A percentile compares a stretch with the other conserved stretches of the same genome.
These are phyloP conservation scores for Fusarium lyarnte DNA, from an alignment of 2,329 filamentous ascomycete species.

Conservation along the genomic window DNA sequence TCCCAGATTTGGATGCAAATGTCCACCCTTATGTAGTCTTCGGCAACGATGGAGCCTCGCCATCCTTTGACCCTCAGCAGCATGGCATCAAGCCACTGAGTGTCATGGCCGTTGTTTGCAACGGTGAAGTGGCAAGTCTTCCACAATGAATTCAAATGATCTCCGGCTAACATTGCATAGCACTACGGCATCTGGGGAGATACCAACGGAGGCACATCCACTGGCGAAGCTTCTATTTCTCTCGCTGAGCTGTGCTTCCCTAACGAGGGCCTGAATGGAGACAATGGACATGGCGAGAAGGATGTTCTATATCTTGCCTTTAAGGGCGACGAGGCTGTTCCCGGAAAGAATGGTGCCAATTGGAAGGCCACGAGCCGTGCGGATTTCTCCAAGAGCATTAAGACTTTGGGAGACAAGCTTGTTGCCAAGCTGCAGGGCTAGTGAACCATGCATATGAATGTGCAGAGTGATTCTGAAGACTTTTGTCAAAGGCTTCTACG, in stretches of 20 bases:
- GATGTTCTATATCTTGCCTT: conserved; percentile 71
- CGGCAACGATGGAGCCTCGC: conserved; percentile 55
- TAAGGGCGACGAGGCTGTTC: conserved; percentile 61
- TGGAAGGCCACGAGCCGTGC: conserved; percentile 59
- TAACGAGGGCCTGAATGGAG: conserved; percentile 54
- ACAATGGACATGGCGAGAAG: conserved; percentile 55
- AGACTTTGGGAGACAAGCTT: background rate
- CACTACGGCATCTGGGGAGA: conserved; percentile 67
- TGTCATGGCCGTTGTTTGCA: conserved; percentile 65
- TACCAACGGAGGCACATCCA: conserved; percentile 61
- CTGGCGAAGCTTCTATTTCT: conserved; percentile 62
- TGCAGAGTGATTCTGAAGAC: no score
- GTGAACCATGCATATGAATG: no score
- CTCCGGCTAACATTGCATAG: fast-evolving
- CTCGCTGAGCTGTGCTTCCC: conserved; percentile 66
- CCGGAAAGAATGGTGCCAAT: conserved; percentile 59
- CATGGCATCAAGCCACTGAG: conserved; percentile 59
- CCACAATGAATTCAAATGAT: fast-evolving
- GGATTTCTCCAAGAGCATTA: conserved; percentile 49
- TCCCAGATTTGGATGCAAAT: conserved; percentile 58
- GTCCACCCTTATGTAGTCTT: conserved; percentile 65
- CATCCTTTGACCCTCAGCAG: conserved; percentile 52
- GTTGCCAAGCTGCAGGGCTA: background rate
- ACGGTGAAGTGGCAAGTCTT: conserved; percentile 53
- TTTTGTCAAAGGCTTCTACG: no score